These are phyloP conservation scores for Eurotiales sp. DNA, from an alignment of 2,329 filamentous ascomycete species.

Conservation along the genomic window DNA sequence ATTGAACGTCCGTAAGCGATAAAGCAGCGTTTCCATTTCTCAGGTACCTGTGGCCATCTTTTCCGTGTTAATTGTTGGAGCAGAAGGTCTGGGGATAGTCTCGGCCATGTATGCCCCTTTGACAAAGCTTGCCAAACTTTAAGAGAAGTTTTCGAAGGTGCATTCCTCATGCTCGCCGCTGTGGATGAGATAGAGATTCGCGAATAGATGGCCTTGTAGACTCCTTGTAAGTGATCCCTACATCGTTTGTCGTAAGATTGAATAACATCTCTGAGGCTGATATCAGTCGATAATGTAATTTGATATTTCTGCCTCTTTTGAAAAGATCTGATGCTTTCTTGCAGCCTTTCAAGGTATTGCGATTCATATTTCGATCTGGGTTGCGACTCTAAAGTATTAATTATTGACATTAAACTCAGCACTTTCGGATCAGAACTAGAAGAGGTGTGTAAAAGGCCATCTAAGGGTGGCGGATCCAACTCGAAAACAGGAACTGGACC, in stretches of 20 bases:
- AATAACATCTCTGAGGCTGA: background rate
- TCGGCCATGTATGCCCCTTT: background rate
- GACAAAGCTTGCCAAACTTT: background rate
- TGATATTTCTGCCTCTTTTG: background rate
- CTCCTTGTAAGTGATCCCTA: background rate
- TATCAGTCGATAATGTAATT: background rate
- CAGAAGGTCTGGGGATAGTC: background rate
- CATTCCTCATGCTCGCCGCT: background rate
- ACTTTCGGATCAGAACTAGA: background rate
- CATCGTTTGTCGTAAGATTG: background rate
- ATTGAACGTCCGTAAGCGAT: background rate
- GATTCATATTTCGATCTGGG: slow-evolving; percentile 1
- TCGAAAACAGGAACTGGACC: background rate
- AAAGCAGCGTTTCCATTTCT: background rate
- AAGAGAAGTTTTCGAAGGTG: background rate
- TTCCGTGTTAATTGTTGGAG: background rate
- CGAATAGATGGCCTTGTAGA: background rate
- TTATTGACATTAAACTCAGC: background rate
- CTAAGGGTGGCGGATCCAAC: background rate
- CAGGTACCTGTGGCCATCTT: background rate
- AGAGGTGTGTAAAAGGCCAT: background rate
- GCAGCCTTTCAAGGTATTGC: background rate
- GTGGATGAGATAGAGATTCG: background rate
- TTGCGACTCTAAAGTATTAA: background rate
- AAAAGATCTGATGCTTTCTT: background rate